Conservation (phyloP, 192 early-diverging fungal genomes). For the Glomus cerebriforme region DNA sequence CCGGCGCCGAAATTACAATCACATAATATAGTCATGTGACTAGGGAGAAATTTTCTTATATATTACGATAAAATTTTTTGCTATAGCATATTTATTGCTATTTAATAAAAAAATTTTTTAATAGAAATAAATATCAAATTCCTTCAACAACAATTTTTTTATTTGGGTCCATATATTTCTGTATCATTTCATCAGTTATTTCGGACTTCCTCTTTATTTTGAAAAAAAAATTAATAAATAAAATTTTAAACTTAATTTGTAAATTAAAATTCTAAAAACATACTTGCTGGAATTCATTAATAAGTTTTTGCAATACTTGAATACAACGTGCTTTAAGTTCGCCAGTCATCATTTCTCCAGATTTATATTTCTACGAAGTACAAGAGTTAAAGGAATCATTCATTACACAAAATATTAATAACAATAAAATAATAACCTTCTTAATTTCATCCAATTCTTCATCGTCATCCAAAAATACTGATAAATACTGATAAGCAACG, state of each 20-base stretch:
- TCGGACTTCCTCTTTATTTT: constrained; percentile 51
- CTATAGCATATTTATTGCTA: too few species aligned
- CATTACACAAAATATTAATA: neutral
- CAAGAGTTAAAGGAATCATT: neutral
- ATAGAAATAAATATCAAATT: too few species aligned
- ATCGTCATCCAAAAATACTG: constrained; percentile 95
- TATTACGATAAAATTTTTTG: too few species aligned
- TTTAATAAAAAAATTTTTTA: too few species aligned
- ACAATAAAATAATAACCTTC: constrained; percentile 33
- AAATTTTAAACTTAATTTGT: neutral
- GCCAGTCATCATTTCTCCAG: constrained; percentile 85
- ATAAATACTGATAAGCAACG: constrained; percentile 91
- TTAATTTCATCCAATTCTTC: constrained; percentile 74
- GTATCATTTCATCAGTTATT: constrained; percentile 64
- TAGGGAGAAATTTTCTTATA: too few species aligned
- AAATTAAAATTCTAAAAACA: neutral
- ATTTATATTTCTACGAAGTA: constrained; percentile 61
- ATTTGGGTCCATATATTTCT: constrained; percentile 65
- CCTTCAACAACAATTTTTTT: constrained; percentile 33
- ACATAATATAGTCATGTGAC: too few species aligned
- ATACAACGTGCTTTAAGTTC: constrained; percentile 90
- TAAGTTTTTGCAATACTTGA: constrained; percentile 75
- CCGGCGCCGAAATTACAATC: too few species aligned
- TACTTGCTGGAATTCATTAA: constrained; percentile 76
- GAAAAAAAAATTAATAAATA: neutral